Evolutionary conservation across 1,139 yeast genomes (phyloP).

Genomic region (Pichia sp.): DNA sequence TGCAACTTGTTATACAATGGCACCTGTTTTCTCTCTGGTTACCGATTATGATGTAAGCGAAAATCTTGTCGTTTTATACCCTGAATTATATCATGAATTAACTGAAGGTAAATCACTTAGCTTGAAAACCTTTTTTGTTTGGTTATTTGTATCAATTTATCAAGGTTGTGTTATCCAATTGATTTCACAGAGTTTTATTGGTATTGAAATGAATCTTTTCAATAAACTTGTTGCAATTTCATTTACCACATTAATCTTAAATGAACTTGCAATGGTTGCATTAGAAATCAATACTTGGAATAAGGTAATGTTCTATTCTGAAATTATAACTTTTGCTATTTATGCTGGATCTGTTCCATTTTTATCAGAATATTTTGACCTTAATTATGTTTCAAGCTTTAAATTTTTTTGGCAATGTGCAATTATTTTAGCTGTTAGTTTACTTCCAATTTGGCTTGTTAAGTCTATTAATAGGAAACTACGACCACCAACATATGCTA

Average conservation of each 20-base stretch:
- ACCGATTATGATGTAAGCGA: constrained; percentile 90
- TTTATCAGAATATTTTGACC: constrained; percentile 74
- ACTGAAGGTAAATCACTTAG: constrained; percentile 83
- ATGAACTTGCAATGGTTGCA: constrained; percentile 91
- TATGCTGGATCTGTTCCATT: constrained; percentile 77
- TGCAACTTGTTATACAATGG: constrained; percentile 96
- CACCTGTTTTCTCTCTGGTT: constrained; percentile 92
- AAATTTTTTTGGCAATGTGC: constrained; percentile 64
- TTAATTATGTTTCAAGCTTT: constrained; percentile 51
- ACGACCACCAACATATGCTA: constrained; percentile 96
- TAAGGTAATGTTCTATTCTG: constrained; percentile 64
- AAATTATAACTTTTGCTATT: constrained; percentile 58
- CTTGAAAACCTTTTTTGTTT: constrained; percentile 78
- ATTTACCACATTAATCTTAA: constrained; percentile 70
- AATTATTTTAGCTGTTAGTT: constrained; percentile 59
- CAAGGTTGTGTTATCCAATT: constrained; percentile 85
- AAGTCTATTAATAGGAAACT: constrained; percentile 66
- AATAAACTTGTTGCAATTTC: constrained; percentile 77
- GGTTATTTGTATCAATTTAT: constrained; percentile 82
- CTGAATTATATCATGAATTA: constrained; percentile 89
- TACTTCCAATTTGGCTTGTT: constrained; percentile 85
- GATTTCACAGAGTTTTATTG: constrained; percentile 66
- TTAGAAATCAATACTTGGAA: constrained; percentile 89
- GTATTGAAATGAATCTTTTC: constrained; percentile 50
- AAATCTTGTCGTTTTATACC: constrained; percentile 80